A percentile compares a stretch with the other conserved stretches of the same genome.
Conservation (phyloP, 768 basidiomycete genomes). For the Punctularia strigosozonata region DNA sequence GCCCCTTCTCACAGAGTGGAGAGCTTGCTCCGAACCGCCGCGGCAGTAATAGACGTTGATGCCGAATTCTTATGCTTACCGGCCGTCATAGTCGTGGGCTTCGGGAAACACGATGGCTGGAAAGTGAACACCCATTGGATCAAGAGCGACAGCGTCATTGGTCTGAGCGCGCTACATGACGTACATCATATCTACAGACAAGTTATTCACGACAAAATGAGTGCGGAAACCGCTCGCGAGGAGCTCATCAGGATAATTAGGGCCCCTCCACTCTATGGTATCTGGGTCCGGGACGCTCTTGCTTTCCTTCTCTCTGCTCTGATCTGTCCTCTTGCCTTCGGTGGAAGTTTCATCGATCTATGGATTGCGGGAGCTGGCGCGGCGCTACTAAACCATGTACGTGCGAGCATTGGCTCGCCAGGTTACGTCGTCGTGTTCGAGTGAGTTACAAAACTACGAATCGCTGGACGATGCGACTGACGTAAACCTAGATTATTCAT, state of each 20-base stretch:
- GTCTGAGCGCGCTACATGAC: slow-evolving; percentile 73
- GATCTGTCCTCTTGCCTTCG: slow-evolving; percentile 78
- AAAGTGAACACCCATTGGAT: slow-evolving; percentile 84
- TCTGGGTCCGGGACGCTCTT: slow-evolving; percentile 48
- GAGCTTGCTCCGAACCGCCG: slow-evolving; percentile 78
- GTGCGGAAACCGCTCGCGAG: slow-evolving; percentile 59
- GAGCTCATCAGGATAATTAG: slow-evolving; percentile 52
- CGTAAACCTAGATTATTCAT: slow-evolving; percentile 22
- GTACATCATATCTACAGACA: slow-evolving; percentile 76
- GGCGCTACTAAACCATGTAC: slow-evolving; percentile 52
- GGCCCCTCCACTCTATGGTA: slow-evolving; percentile 51
- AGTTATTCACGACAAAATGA: slow-evolving; percentile 85
- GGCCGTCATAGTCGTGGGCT: slow-evolving; percentile 69
- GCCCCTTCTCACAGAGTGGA: slow-evolving; percentile 90
- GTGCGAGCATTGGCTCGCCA: too few relatives aligned
- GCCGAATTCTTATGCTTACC: slow-evolving; percentile 83
- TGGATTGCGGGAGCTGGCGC: slow-evolving; percentile 63
- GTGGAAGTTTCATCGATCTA: slow-evolving; percentile 77
- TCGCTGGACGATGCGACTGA: slow-evolving; percentile 3
- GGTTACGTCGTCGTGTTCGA: slow-evolving; percentile 87
- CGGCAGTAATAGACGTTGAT: slow-evolving; percentile 81
- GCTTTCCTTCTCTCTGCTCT: slow-evolving; percentile 60
- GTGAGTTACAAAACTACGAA: slow-evolving; percentile 29
- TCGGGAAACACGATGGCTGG: slow-evolving; percentile 76
- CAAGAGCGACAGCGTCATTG: slow-evolving; percentile 61